Conservation (phyloP, 176 grass and related monocot genomes). For the Triticum aestivum region DNA sequence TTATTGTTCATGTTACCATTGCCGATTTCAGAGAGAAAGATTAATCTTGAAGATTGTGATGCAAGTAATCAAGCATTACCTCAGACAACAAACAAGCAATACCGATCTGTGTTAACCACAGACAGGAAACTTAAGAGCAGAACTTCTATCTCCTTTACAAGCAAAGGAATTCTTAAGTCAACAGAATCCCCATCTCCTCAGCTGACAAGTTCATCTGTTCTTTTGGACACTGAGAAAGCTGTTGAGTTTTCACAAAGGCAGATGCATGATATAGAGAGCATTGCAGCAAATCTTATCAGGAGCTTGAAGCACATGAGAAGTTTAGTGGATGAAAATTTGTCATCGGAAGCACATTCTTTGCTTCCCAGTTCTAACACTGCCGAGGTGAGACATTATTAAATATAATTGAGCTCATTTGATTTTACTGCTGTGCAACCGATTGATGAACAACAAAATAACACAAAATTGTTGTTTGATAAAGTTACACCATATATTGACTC, state of each 20-base stretch:
- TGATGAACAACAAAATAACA: background rate
- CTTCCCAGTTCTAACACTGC: constrained; percentile 55
- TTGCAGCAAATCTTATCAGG: constrained; percentile 76
- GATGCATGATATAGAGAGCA: constrained; percentile 89
- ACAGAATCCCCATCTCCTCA: constrained; percentile 32
- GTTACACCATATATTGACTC: background rate
- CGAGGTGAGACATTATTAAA: constrained; percentile 53
- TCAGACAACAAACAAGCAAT: background rate
- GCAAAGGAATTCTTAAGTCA: constrained; percentile 55
- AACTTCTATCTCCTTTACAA: constrained; percentile 11
- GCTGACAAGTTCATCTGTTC: constrained; percentile 41
- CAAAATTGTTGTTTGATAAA: constrained; percentile 11
- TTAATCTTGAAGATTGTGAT: constrained; percentile 24
- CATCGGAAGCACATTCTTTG: constrained; percentile 49
- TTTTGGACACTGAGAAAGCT: constrained; percentile 68
- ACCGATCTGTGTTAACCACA: constrained; percentile 20
- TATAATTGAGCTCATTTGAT: constrained; percentile 26
- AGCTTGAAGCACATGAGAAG: constrained; percentile 77
- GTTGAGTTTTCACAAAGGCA: constrained; percentile 84
- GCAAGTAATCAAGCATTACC: too few species aligned
- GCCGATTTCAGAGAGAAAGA: constrained; percentile 25
- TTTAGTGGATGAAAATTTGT: constrained; percentile 75
- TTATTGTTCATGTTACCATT: constrained; percentile 14
- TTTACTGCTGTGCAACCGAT: background rate
- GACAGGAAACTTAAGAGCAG: constrained; percentile 39